Percentiles rank a stretch among this genome's conserved stretches.
Conservation (phyloP, 192 early-diverging fungal genomes). For the Coemansia asiatica region DNA sequence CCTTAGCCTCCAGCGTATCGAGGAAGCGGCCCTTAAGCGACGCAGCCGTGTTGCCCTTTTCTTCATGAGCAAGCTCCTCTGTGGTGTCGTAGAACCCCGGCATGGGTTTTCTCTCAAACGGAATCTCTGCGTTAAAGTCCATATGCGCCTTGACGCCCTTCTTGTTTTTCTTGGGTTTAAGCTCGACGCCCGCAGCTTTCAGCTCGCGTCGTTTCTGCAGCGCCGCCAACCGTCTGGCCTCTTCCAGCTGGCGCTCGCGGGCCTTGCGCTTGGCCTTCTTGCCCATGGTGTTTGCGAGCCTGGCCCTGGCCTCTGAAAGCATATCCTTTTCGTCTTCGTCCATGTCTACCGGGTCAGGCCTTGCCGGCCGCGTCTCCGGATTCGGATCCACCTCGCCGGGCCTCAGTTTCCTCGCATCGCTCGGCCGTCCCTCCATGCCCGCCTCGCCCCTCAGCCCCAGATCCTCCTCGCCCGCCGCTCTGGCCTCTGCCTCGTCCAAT, state of each 20-base stretch:
- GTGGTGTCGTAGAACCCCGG: constrained; percentile 92
- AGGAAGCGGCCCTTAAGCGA: constrained; percentile 70
- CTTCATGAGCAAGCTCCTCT: constrained; percentile 70
- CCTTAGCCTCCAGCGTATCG: constrained; percentile 83
- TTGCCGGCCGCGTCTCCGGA: constrained; percentile 94
- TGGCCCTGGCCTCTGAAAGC: constrained; percentile 95
- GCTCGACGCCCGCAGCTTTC: constrained; percentile 96
- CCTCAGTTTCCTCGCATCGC: constrained; percentile 75
- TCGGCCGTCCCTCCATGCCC: constrained; percentile 44
- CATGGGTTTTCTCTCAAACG: constrained; percentile 84
- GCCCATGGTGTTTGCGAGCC: constrained; percentile 98
- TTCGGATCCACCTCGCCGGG: constrained; percentile 98
- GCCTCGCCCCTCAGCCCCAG: constrained; percentile 64
- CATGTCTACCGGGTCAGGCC: constrained; percentile 99
- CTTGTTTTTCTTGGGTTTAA: constrained; percentile 67
- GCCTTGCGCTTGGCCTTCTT: constrained; percentile 99
- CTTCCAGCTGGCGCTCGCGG: constrained; percentile 94
- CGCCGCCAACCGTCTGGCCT: constrained; percentile 83
- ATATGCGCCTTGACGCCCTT: constrained; percentile 61
- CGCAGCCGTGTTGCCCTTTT: constrained; percentile 52
- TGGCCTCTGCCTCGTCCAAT: constrained; percentile 92
- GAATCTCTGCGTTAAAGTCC: constrained; percentile 97
- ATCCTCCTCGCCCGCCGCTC: constrained; percentile 62
- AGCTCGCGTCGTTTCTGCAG: constrained; percentile 95
- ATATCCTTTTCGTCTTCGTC: constrained; percentile 99